Base-by-base conservation (phyloP, 2,329 filamentous ascomycete species). In the Diplodia corticola region DNA sequence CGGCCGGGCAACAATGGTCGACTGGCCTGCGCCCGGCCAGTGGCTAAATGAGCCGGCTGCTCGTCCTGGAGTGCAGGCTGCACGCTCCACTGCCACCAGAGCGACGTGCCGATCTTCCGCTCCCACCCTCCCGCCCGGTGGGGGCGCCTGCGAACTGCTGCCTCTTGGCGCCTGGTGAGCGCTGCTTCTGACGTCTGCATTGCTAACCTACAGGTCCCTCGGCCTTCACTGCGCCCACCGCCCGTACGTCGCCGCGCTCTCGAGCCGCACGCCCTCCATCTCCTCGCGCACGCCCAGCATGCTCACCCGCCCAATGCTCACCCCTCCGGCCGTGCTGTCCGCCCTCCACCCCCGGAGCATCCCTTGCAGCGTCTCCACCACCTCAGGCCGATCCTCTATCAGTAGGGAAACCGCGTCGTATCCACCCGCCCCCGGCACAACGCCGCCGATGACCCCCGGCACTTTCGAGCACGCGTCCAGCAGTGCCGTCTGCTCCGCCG, bases 401-500 rank as follows among this genome's bases (percentile, higher is more conserved):
- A 99, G 78, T 68, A 99, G 77, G 0, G 90, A 91, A 65, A 97
- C 84, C 1, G 95, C 95, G 81, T 99, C 95, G 74, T 91, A 97
- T 0, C 95, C 95, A 10, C 95, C 95, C 0, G 95, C 95, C 0
- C 95, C 95, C 0, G 95, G 95, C 0, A 97, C 95, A 0, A 98
- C 92, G 0, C 93, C 95, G 0, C 93, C 93, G 69, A 93, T 86
- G 3, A 98, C 93, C 5, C 94, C 95, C 0, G 90, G 84, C 1
- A 97, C 80, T 4, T 80, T 76, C 3, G 83, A 85, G 66, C 94
- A 84, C 10, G 88, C 91, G 78, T 99, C 91, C 40, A 99, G 80
- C 67, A 99, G 82, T 73, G 87, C 86, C 1, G 92, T 97, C 83
- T 99, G 95, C 70, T 90, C 88, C 49, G 83, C 83, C 0, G 95